phyloP scores from a whole-genome alignment of 202 grass and related monocot species.

The Dendrocalamus latiflorus region DNA sequence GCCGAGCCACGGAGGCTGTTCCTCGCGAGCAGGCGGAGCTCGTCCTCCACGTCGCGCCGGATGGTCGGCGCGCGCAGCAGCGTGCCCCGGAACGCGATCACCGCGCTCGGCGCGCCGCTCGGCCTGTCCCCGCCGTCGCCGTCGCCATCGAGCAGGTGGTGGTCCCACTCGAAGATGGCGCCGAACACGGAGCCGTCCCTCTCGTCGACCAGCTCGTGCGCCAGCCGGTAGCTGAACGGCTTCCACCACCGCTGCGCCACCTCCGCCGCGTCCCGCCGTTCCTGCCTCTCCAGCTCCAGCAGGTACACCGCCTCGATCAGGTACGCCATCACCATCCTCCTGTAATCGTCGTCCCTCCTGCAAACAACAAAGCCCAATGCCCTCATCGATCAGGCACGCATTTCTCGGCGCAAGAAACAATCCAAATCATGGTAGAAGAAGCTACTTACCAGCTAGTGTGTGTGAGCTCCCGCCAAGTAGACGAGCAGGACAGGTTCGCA shows the following conservation, averaged over 20 bases:
- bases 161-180: conserved; percentile 55
- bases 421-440: neutral
- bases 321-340: conserved; percentile 58
- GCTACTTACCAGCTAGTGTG: conserved; percentile 51
- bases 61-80: conserved; percentile 48
- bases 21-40: conserved; percentile 41
- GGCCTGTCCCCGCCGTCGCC: neutral
- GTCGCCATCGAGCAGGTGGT: neutral
- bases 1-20: conserved; percentile 53
- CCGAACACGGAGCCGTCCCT: conserved; percentile 62
- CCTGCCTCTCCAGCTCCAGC: conserved; percentile 60
- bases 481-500: conserved; percentile 24
- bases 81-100: conserved; percentile 58
- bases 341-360: conserved; percentile 53
- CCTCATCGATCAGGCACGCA: no score
- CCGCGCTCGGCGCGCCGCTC: conserved; percentile 40
- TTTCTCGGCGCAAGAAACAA: no score
- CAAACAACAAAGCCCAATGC: no score
- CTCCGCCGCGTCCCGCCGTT: conserved; percentile 31
- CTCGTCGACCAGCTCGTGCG: conserved; percentile 47
- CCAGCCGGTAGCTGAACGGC: conserved; percentile 62
- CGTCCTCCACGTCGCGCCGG: conserved; percentile 59
- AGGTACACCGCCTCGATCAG: conserved; percentile 67
- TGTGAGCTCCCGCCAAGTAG: conserved; percentile 57
- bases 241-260: conserved; percentile 68